Conservation (phyloP, 108 stramenopile genomes). For the Cyclotella cryptica region DNA sequence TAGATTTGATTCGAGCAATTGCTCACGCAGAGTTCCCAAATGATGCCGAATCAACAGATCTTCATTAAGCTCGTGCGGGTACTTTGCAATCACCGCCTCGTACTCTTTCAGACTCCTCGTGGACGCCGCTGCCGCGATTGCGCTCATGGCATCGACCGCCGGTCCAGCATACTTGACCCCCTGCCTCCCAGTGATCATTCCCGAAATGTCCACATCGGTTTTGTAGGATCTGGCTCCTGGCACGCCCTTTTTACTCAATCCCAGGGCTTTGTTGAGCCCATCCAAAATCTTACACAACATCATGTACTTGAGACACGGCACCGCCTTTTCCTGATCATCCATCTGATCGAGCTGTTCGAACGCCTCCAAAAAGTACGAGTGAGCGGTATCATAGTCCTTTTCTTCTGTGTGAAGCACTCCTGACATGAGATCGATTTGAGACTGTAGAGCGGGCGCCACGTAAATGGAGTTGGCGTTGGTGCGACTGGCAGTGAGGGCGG, state of each 20-base stretch:
- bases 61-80: conserved; percentile 74
- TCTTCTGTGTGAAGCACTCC: conserved; percentile 98
- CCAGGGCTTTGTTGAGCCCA: conserved; percentile 79
- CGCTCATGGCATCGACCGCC: conserved; percentile 96
- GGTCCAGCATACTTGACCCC: conserved; percentile 96
- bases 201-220: conserved; percentile 70
- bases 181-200: conserved; percentile 87
- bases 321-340: conserved; percentile 75
- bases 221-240: conserved; percentile 54
- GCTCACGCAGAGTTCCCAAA: conserved; percentile 94
- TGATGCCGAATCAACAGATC: conserved; percentile 97
- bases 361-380: conserved; percentile 99
- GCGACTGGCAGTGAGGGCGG: conserved; percentile 96
- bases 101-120: conserved; percentile 89
- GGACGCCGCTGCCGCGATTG: conserved; percentile 93
- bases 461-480: conserved; percentile 97
- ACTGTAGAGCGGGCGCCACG: conserved; percentile 94
- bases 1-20: conserved; percentile 96
- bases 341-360: conserved; percentile 96
- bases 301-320: conserved; percentile 96
- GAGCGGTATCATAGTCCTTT: conserved; percentile 97
- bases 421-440: conserved; percentile 96
- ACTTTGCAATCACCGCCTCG: conserved; percentile 77
- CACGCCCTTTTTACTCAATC: conserved; percentile 64
- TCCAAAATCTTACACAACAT: conserved; percentile 95